phyloP scores from a whole-genome alignment of 1,284 basidiomycete species.

The Pulveroboletus sp. region DNA sequence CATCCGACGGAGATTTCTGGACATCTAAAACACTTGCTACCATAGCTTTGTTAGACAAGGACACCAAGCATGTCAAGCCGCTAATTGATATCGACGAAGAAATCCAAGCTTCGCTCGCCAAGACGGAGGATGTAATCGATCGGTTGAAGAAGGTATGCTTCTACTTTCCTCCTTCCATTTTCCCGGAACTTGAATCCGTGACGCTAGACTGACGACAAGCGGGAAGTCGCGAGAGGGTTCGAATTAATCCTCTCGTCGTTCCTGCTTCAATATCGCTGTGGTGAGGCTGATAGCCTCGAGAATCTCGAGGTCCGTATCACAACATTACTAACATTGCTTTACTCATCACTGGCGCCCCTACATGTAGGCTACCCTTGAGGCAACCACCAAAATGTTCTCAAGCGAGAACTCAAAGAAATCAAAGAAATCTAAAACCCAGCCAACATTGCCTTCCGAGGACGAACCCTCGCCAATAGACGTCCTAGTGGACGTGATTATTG shows the following conservation, averaged over 20 bases:
- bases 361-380: slow-evolving; percentile 53
- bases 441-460: slow-evolving; percentile 23
- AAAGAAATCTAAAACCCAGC: slow-evolving; percentile 39
- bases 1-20: slow-evolving; percentile 81
- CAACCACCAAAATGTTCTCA: slow-evolving; percentile 52
- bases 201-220: slow-evolving; percentile 47
- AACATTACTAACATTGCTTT: background rate
- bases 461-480: slow-evolving; percentile 72
- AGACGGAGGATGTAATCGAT: slow-evolving; percentile 48
- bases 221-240: slow-evolving; percentile 62
- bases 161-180: background rate
- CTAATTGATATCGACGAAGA: slow-evolving; percentile 62
- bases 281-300: slow-evolving; percentile 51
- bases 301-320: slow-evolving; percentile 60
- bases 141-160: slow-evolving; percentile 51
- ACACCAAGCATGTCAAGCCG: slow-evolving; percentile 68
- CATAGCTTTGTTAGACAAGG: slow-evolving; percentile 62
- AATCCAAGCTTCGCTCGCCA: slow-evolving; percentile 47
- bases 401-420: slow-evolving; percentile 49
- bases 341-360: background rate
- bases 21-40: slow-evolving; percentile 66
- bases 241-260: slow-evolving; percentile 72
- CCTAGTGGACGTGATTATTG: slow-evolving; percentile 86
- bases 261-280: slow-evolving; percentile 72
- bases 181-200: background rate